A percentile compares a stretch with the other conserved stretches of the same genome.
These are phyloP conservation scores for Phytophthora sp. DNA, from an alignment of 352 stramenopile species.

Conservation along the genomic window DNA sequence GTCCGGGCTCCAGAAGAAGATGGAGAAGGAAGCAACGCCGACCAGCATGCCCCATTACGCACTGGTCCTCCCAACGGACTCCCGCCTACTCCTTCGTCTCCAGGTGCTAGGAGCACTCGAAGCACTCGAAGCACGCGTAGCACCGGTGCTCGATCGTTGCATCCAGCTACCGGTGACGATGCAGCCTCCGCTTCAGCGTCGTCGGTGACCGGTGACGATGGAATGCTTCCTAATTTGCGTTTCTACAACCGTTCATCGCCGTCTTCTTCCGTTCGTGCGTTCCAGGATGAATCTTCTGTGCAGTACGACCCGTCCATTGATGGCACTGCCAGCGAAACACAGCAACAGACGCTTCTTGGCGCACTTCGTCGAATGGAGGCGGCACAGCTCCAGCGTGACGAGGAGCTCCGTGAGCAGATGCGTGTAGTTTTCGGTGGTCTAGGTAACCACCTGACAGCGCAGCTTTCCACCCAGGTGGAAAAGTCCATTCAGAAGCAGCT, in stretches of 20 bases:
- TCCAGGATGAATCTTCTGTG: constrained; percentile 77
- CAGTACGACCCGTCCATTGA: constrained; percentile 78
- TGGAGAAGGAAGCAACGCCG: constrained; percentile 46
- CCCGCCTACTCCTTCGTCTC: constrained; percentile 39
- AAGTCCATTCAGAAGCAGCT: constrained; percentile 87
- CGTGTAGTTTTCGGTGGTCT: constrained; percentile 64
- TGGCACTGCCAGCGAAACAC: constrained; percentile 59
- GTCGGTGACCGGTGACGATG: constrained; percentile 62
- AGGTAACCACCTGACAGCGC: constrained; percentile 59
- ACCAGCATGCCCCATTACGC: constrained; percentile 31
- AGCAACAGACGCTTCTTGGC: constrained; percentile 62
- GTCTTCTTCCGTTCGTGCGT: constrained; percentile 79
- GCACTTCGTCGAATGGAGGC: constrained; percentile 78
- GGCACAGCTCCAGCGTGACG: constrained; percentile 67
- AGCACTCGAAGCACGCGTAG: constrained; percentile 40
- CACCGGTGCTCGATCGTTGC: constrained; percentile 33
- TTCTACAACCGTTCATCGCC: constrained; percentile 79
- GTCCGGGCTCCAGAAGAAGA: constrained; percentile 47
- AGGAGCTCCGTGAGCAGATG: constrained; percentile 76
- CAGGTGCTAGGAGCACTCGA: constrained; percentile 45
- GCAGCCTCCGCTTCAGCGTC: constrained; percentile 46
- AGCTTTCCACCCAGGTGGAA: constrained; percentile 74
- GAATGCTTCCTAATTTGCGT: constrained; percentile 50
- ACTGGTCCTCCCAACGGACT: constrained; percentile 21
- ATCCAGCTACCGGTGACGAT: constrained; percentile 50